Percentiles rank a stretch among this genome's conserved stretches.
Evolutionary conservation across 345 rosid species (phyloP).

Genomic region (Nephelium lappaceum): DNA sequence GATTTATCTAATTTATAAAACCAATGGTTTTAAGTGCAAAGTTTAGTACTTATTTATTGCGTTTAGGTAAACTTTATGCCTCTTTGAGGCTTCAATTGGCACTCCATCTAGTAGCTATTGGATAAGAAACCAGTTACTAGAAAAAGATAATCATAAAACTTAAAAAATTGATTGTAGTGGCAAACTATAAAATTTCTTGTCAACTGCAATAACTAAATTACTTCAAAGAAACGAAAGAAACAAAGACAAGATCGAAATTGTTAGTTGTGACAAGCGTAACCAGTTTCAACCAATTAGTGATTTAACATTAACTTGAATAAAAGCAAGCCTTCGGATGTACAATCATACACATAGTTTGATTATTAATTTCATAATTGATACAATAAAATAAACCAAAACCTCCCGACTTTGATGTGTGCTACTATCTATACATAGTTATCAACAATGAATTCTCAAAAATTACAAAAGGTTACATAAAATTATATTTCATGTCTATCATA

Average conservation of each 20-base stretch:
- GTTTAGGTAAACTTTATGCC: too few species aligned
- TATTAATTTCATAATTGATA: too few species aligned
- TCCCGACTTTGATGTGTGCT: background rate
- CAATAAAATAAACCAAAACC: background rate
- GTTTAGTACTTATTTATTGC: too few species aligned
- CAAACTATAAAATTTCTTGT: background rate
- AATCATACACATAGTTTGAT: too few species aligned
- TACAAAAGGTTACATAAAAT: background rate
- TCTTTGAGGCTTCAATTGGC: too few species aligned
- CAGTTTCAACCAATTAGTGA: background rate
- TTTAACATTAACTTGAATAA: background rate
- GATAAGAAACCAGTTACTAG: background rate
- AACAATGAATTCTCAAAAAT: background rate
- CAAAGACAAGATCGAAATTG: background rate
- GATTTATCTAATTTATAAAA: too few species aligned
- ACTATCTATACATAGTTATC: background rate
- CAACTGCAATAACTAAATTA: background rate
- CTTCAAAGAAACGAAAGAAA: background rate
- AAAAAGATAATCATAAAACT: background rate
- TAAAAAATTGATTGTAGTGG: background rate
- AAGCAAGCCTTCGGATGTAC: background rate
- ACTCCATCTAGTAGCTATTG: background rate
- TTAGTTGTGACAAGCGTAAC: background rate
- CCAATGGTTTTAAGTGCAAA: too few species aligned
- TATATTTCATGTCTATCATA: conserved; percentile 48